These are phyloP conservation scores for Thielaviopsis euricoi DNA, from an alignment of 2,329 filamentous ascomycete genomes.

Conservation along the genomic window DNA sequence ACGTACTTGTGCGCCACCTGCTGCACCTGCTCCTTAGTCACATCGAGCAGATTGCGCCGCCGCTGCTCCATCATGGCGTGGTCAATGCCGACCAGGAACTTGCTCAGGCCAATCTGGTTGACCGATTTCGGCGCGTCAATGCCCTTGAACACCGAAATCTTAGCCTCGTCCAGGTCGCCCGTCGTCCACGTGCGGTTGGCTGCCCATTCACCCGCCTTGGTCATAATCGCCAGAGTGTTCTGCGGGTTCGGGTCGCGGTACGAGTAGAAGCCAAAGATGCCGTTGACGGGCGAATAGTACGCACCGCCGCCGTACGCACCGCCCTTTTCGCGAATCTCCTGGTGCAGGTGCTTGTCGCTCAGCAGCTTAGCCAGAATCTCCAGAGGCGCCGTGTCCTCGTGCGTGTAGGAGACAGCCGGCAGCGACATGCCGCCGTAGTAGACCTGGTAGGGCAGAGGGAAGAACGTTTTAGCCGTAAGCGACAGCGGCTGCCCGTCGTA, in stretches of 20 bases:
- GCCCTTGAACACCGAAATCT: conserved; percentile 82
- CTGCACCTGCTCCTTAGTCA: conserved; percentile 63
- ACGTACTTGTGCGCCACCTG: conserved; percentile 69
- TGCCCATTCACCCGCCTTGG: conserved; percentile 67
- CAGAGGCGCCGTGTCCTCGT: conserved; percentile 58
- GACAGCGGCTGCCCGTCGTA: conserved; percentile 6
- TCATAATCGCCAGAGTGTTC: conserved; percentile 76
- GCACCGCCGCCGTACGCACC: conserved; percentile 91
- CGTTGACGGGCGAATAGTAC: conserved; percentile 62
- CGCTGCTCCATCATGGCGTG: conserved; percentile 78
- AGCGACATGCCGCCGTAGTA: conserved; percentile 80
- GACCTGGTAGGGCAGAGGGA: conserved; percentile 89
- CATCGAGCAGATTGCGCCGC: conserved; percentile 72
- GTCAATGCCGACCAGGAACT: conserved; percentile 72
- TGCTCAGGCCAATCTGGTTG: conserved; percentile 70
- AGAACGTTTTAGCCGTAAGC: conserved; percentile 54
- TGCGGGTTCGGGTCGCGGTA: conserved; percentile 92
- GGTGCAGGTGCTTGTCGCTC: conserved; percentile 91
- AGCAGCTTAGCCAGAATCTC: conserved; percentile 82
- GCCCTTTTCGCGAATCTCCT: conserved; percentile 94
- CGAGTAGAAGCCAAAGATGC: conserved; percentile 85
- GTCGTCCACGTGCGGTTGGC: conserved; percentile 65
- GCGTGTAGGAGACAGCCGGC: conserved; percentile 69
- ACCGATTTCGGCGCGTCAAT: conserved; percentile 81
- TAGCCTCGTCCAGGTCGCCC: conserved; percentile 85